phyloP scores from a whole-genome alignment of 495 filamentous ascomycete genomes.

The Podospora pseudopauciseta region DNA sequence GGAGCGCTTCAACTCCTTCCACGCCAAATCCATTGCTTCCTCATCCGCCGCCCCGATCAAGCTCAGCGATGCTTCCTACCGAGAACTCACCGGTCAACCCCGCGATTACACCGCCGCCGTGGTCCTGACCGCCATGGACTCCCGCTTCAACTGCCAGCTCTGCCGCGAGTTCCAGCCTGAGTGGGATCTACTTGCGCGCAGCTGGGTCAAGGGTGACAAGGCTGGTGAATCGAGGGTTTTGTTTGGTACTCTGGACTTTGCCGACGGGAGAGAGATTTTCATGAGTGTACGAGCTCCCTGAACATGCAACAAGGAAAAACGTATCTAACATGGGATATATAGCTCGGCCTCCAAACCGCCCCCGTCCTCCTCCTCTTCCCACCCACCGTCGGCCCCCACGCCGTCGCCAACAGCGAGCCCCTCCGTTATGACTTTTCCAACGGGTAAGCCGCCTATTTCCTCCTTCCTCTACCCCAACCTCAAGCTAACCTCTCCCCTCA shows the following conservation, averaged over 20 bases:
- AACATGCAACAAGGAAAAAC: not conserved
- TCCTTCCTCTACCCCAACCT: not conserved
- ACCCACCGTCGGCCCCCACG: conserved; percentile 80
- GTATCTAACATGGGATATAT: not conserved
- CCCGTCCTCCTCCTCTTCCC: conserved; percentile 86
- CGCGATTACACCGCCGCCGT: conserved; percentile 81
- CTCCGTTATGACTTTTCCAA: conserved; percentile 78
- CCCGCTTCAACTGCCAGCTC: conserved; percentile 78
- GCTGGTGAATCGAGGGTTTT: conserved; percentile 65
- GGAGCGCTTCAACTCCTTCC: conserved; percentile 63
- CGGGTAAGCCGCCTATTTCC: conserved; percentile 53
- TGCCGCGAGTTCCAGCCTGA: conserved; percentile 92
- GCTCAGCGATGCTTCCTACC: conserved; percentile 71
- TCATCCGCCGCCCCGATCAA: conserved; percentile 53
- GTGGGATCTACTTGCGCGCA: conserved; percentile 82
- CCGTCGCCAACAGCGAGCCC: conserved; percentile 65
- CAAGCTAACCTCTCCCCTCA: conserved; percentile 29
- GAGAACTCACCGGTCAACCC: conserved; percentile 67
- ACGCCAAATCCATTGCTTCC: conserved; percentile 60
- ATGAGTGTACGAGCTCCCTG: conserved; percentile 62
- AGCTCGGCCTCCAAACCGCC: conserved; percentile 94
- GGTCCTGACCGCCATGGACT: conserved; percentile 81
- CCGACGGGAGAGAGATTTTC: conserved; percentile 79
- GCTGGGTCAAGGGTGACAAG: conserved; percentile 82
- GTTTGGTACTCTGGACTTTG: conserved; percentile 86